Base-by-base conservation (phyloP, 257 asterid species). In the Primulina tabacum region DNA sequence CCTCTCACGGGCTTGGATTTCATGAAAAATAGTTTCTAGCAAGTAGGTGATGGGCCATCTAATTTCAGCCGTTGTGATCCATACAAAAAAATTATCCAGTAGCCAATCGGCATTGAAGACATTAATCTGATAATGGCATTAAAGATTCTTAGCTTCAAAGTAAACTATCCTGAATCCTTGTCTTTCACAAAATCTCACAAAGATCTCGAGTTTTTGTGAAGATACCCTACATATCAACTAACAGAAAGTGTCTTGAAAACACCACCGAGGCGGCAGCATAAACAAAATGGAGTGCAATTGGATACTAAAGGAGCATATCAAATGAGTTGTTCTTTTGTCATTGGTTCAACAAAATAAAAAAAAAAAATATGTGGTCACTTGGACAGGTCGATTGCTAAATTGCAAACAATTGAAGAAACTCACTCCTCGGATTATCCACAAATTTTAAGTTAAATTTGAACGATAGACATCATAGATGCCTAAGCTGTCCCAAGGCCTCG, bases 271-370 rank as follows among this genome's bases (percentile, higher is more conserved):
- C 62, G 61, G 38, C 53, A 68, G 61, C 7, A 29, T 29, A 43
- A 61, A 18, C 34, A 40, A 40, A 5, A 2, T 28, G 33, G 50
- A 52, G 20, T 29, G 18, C 35, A 53, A 0, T 30, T n/a, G 30
- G 56, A 60, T 16, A 47, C 50, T 29, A 7, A 61, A 47, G 32
- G 43, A 34, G 16, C 38, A 34, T 34, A 16, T 17, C 20, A 4
- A 20, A 63, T 64, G 40, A 9, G 12, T 14, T 63, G 43, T 63
- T 66, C 58, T 21, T 57, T 32, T 18, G 72, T 40, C 37, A 67
- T 62, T 60, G 17, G 30, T 59, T 37, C 72, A 40, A 57, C 55
- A 50, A 53, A 26, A 59, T 59, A 29, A 50, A 58, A 43, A 26
- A 43, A 26, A 28, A 30, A 3, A 14, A 52, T 29, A 67, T 67